Evolutionary conservation across 2,329 filamentous ascomycete species (phyloP), one percentile per base, ranked within the genome.

Genomic region (Phialophora expanda): DNA sequence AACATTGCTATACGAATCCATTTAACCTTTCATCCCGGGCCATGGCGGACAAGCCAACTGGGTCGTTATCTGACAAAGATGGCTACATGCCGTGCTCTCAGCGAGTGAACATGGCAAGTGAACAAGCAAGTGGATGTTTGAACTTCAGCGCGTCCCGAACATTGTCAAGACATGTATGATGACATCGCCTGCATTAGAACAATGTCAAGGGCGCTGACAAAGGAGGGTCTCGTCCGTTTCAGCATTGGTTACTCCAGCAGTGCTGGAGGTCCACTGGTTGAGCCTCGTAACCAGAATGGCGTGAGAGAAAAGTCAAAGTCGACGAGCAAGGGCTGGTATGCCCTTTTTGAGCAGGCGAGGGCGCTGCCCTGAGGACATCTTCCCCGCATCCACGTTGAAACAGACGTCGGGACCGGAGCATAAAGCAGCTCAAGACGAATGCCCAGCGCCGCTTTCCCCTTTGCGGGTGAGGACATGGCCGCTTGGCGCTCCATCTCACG

Each of bases 21-120:
- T 17, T 22, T 22, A 20, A 24, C 14, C 24, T 24, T 51, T 11
- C 20, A n/a, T 22, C 8, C 11, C 26, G 17, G 38, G 6, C 30
- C 46, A 41, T 51, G 11, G 48, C 14, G 30, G 17, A 53, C 28
- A 41, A 28, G 32, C 30, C 46, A 12, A 9, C 38, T n/a, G 58
- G 44, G 30, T n/a, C 48, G 48, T 54, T 30, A 61, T 61, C 58
- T 61, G 58, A 61, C 58, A 61, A 61, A 61, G 17, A 59, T 20
- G 50, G 30, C 41, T 48, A 24, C 20, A 7, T 28, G 22, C 7
- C 53, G 24, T 55, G 28, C 12, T 30, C 12, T 30, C 53, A 30
- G 12, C 30, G 26, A 55, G 53, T 24, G n/a, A 55, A 17, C 53
- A 20, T n/a, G 8, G 7, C 7, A 28, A 22, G 30, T 28, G 46